Base-by-base conservation (phyloP, 2,329 filamentous ascomycete genomes). In the Penicillium sp. region DNA sequence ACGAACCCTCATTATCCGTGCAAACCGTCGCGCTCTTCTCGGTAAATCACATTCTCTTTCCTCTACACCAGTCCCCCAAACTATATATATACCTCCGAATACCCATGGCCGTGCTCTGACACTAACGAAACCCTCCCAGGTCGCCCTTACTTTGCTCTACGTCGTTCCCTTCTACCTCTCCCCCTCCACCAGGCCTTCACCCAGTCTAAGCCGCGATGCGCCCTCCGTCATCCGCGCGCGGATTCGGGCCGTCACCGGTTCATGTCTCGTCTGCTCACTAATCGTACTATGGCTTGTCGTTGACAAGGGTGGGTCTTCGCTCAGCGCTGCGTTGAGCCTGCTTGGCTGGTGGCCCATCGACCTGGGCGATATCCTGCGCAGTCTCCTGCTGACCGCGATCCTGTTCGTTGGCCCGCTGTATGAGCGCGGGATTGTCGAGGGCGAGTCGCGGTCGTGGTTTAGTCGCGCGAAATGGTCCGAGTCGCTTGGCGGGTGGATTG, bases 81-180 rank as follows among this genome's bases (percentile, higher is more conserved):
- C 6, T 28, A 28, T 17, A 49, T 4, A 49, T 49, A 49, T 15
- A 24, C 22, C 8, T 49, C 45, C 6, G 13, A 22, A 28, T n/a
- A n/a, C 17, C 45, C 24, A n/a, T 5, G 47, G n/a, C 47, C 45
- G 17, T 37, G 15, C 51, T 40, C 51, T 9, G 15, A 53, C 15
- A 26, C 30, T 53, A 26, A 37, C 51, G 33, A 53, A 38, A 17
- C 30, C 19, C 26, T 40, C 58, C 59, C 40, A 91, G 91, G 80
- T 93, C 65, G 78, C 89, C 64, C 96, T 96, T 79, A 96, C 92
- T n/a, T 77, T 93, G 69, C 80, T 92, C 80, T 99, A 98, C 80
- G 91, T 99, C 70, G 81, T 91, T 3, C 94, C 95, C 26, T 92
- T 98, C 78, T 97, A 99, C 82, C 83, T 94, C 65, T 95, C 90